phyloP scores from a whole-genome alignment of 2,329 filamentous ascomycete species.

The Mycosphaerella sp. region DNA sequence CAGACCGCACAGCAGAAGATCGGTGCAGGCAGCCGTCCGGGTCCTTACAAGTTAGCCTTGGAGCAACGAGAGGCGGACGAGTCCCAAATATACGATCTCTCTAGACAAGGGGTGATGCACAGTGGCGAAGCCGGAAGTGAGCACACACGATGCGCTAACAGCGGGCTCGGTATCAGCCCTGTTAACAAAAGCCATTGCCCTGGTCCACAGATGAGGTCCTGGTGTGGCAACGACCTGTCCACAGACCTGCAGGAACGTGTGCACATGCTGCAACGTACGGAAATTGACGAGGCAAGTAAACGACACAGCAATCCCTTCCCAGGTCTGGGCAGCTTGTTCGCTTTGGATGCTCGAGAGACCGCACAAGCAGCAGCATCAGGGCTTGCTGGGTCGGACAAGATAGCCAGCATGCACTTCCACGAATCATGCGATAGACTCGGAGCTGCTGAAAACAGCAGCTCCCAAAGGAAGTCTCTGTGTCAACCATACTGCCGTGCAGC shows the following conservation, averaged over 20 bases:
- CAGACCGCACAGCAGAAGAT: constrained; percentile 14
- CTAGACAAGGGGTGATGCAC: constrained; percentile 23
- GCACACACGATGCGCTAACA: constrained; percentile 25
- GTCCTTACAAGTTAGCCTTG: constrained; percentile 15
- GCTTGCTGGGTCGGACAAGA: constrained; percentile 2
- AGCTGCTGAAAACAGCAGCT: too few relatives aligned
- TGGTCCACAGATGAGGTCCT: constrained; percentile 15
- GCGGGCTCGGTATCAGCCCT: constrained; percentile 24
- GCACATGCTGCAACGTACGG: neutral
- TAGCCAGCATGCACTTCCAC: constrained; percentile 3
- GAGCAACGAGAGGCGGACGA: constrained; percentile 14
- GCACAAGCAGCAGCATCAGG: constrained; percentile 4
- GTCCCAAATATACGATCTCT: constrained; percentile 20
- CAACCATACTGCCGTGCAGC: neutral
- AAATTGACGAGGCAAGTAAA: neutral
- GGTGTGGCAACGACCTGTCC: constrained; percentile 25
- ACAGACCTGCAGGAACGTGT: constrained; percentile 3
- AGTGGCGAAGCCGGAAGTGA: constrained; percentile 20
- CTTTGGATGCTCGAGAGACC: constrained; percentile 1
- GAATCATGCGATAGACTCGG: constrained; percentile 2
- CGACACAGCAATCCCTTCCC: neutral
- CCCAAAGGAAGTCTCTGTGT: neutral
- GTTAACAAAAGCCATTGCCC: constrained; percentile 14
- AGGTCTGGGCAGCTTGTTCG: constrained; percentile 4
- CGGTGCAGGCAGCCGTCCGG: constrained; percentile 14